Evolutionary conservation across 2,329 filamentous ascomycete genomes (phyloP).

Genomic region (Trichoderma asperellum): DNA sequence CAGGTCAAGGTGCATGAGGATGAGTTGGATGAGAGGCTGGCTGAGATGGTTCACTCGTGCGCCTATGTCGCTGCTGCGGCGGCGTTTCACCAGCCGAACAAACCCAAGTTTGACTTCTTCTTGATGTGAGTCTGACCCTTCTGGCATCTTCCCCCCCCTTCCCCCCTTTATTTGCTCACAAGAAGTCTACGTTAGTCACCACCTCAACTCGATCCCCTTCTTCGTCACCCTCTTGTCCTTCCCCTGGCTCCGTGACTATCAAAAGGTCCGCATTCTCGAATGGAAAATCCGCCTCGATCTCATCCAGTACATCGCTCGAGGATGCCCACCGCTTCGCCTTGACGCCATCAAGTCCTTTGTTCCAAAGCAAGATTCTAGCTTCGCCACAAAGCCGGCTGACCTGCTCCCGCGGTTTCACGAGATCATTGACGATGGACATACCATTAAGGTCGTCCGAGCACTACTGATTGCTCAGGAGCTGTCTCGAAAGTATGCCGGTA

Average conservation of each 20-base stretch:
- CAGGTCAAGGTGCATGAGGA: slow-evolving; percentile 61
- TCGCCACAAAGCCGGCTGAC: slow-evolving; percentile 52
- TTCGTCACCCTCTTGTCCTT: slow-evolving; percentile 69
- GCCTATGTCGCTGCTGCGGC: slow-evolving; percentile 56
- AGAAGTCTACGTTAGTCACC: slow-evolving; percentile 56
- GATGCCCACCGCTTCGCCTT: slow-evolving; percentile 61
- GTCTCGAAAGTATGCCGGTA: slow-evolving; percentile 50
- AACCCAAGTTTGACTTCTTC: slow-evolving; percentile 81
- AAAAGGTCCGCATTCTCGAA: slow-evolving; percentile 73
- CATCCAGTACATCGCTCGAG: slow-evolving; percentile 71
- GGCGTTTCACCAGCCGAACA: slow-evolving; percentile 66
- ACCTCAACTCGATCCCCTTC: slow-evolving; percentile 71
- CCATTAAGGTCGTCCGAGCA: slow-evolving; percentile 73
- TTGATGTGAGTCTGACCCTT: slow-evolving; percentile 51
- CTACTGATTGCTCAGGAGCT: slow-evolving; percentile 65
- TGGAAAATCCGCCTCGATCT: slow-evolving; percentile 81
- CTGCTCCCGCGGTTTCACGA: slow-evolving; percentile 53
- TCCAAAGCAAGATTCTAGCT: slow-evolving; percentile 47
- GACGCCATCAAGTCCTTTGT: slow-evolving; percentile 65
- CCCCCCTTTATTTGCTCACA: background rate
- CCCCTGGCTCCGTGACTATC: slow-evolving; percentile 61
- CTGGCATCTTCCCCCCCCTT: background rate
- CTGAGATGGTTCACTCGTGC: slow-evolving; percentile 70
- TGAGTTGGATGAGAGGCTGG: slow-evolving; percentile 58
- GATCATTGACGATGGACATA: slow-evolving; percentile 77